These are phyloP conservation scores for Linum usitatissimum DNA, from an alignment of 345 rosid genomes.

Conservation along the genomic window DNA sequence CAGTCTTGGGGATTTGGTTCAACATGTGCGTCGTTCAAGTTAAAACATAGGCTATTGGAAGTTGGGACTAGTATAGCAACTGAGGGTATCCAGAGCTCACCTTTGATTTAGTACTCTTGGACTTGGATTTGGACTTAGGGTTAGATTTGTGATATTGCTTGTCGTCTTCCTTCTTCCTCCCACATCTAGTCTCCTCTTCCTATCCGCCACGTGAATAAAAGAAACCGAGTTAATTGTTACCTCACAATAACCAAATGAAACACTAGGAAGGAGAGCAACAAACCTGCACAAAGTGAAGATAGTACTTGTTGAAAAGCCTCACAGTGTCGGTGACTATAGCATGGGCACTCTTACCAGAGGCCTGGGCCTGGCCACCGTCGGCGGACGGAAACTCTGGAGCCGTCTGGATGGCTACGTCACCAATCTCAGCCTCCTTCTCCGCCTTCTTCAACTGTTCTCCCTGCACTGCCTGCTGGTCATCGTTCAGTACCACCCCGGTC, in stretches of 20 bases:
- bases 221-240: no score
- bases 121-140: conserved; percentile 12
- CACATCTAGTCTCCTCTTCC: conserved; percentile 59
- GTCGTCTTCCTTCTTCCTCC: conserved; percentile 14
- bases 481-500: no score
- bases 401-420: no score
- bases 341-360: conserved; percentile 34
- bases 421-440: conserved; percentile 9
- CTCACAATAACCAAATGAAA: background rate
- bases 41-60: no score
- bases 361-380: background rate
- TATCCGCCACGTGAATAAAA: no score
- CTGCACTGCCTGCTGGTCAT: background rate
- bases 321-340: conserved; percentile 54
- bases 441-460: background rate
- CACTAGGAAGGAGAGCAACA: background rate
- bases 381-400: background rate
- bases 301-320: conserved; percentile 69
- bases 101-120: conserved; percentile 26
- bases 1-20: no score
- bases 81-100: conserved; percentile 2
- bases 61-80: no score
- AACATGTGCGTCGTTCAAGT: no score
- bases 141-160: conserved; percentile 14
- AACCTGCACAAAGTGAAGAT: conserved; percentile 79